phyloP scores from a whole-genome alignment of 2,329 filamentous ascomycete species.

The Alternaria ethzedia region DNA sequence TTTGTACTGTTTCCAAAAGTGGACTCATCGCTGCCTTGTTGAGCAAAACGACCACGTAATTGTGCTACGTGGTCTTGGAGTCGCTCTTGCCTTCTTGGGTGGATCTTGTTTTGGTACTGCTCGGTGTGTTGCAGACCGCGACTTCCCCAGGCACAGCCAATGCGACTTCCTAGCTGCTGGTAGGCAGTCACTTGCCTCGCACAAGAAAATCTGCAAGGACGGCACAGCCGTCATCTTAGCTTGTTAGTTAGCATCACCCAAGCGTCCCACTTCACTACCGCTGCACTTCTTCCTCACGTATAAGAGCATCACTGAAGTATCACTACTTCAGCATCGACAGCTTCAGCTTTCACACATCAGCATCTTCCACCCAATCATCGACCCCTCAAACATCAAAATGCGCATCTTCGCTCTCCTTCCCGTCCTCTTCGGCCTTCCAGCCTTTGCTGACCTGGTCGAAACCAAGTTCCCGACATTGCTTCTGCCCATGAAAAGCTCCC shows the following conservation, averaged over 20 bases:
- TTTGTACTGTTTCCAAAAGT: not conserved
- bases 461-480: slow-evolving; percentile 43
- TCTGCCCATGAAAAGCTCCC: slow-evolving; percentile 34
- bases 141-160: not conserved
- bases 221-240: not conserved
- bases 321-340: not conserved
- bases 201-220: not conserved
- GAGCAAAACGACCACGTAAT: not conserved
- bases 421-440: slow-evolving; percentile 20
- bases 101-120: not conserved
- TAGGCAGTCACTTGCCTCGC: not conserved
- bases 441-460: slow-evolving; percentile 19
- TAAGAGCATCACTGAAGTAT: not conserved
- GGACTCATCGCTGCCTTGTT: not conserved
- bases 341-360: not conserved
- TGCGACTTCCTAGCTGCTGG: not conserved
- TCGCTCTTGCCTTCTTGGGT: not conserved
- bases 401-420: slow-evolving; percentile 24
- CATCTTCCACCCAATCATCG: not conserved
- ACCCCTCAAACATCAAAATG: slow-evolving; percentile 25
- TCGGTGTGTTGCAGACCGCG: not conserved
- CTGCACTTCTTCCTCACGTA: not conserved
- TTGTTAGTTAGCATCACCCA: not conserved
- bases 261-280: not conserved
- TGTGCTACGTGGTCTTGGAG: not conserved